Conservation (phyloP, 129 eudicot species). For the Pulicaria dysenterica region DNA sequence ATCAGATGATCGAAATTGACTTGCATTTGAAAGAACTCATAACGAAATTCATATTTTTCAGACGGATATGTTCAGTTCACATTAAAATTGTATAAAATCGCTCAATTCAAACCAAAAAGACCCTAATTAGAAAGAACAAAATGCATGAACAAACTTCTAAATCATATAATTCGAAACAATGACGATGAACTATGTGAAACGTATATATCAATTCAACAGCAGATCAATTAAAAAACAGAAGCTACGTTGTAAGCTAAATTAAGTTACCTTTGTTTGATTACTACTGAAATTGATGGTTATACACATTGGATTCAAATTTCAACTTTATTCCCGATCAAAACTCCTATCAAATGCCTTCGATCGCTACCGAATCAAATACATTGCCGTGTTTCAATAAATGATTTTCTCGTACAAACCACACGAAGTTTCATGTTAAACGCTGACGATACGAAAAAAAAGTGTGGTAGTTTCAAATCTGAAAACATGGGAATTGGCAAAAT, state of each 20-base stretch:
- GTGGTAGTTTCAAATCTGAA: no score
- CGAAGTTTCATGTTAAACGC: slow-evolving; percentile 1
- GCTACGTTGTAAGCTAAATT: not conserved
- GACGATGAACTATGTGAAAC: not conserved
- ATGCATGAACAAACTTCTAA: not conserved
- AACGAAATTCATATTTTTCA: not conserved
- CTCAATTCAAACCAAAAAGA: slow-evolving; percentile 12
- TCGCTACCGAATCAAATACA: slow-evolving; percentile 1
- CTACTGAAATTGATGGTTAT: slow-evolving; percentile 7
- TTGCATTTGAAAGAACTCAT: not conserved
- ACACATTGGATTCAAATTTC: not conserved
- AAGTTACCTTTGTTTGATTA: slow-evolving; percentile 19
- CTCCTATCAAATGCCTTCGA: slow-evolving; percentile 9
- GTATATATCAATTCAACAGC: not conserved
- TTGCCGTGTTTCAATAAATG: not conserved
- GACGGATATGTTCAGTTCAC: not conserved
- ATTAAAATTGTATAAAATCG: not conserved
- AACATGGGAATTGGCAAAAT: no score
- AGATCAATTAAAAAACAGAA: slow-evolving; percentile 1
- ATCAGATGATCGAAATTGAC: no score
- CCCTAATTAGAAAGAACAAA: slow-evolving; percentile 17
- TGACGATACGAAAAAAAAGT: not conserved
- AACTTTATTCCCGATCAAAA: slow-evolving; percentile 17
- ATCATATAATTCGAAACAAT: not conserved
- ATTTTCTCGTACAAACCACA: no score